Percentiles rank a stretch among this genome's conserved stretches.
phyloP scores from a whole-genome alignment of 1,139 yeast species.

The Torulaspora globosa region DNA sequence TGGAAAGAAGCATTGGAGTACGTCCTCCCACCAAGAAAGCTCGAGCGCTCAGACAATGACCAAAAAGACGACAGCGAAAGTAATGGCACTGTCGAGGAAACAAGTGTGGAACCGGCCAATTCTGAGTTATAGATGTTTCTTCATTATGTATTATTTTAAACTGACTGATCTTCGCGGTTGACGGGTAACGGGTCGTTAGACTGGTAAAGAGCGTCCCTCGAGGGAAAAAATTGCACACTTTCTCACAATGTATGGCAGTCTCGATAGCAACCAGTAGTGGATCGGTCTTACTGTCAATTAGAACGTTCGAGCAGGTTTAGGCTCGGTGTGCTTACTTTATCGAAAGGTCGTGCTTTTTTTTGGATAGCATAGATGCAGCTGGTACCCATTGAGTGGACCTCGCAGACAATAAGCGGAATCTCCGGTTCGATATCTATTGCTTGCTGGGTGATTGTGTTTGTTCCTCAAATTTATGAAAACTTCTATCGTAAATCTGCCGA shows the following conservation, averaged over 20 bases:
- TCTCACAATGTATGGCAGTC: neutral
- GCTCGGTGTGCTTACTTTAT: neutral
- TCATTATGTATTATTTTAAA: neutral
- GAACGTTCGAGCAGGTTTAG: neutral
- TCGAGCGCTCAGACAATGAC: slow-evolving; percentile 27
- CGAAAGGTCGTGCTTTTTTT: neutral
- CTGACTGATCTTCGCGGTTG: neutral
- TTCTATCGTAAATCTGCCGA: slow-evolving; percentile 79
- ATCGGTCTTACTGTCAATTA: neutral
- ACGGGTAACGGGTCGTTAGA: neutral
- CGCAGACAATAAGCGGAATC: slow-evolving; percentile 80
- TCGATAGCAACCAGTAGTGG: neutral
- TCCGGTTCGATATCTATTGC: slow-evolving; percentile 91
- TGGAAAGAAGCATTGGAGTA: slow-evolving; percentile 86
- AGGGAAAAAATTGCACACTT: neutral
- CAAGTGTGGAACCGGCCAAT: neutral
- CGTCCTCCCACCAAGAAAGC: slow-evolving; percentile 78
- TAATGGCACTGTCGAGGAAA: neutral
- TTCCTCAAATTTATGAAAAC: slow-evolving; percentile 94
- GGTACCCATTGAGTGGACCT: slow-evolving; percentile 63
- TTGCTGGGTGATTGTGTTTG: slow-evolving; percentile 96
- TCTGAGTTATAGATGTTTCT: neutral
- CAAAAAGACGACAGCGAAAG: slow-evolving; percentile 4
- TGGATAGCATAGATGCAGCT: slow-evolving; percentile 17
- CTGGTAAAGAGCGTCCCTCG: neutral